A percentile compares a stretch with the other conserved stretches of the same genome.
These are phyloP conservation scores for Backusella liffmaniae DNA, from an alignment of 192 early-diverging fungal species.

Conservation along the genomic window DNA sequence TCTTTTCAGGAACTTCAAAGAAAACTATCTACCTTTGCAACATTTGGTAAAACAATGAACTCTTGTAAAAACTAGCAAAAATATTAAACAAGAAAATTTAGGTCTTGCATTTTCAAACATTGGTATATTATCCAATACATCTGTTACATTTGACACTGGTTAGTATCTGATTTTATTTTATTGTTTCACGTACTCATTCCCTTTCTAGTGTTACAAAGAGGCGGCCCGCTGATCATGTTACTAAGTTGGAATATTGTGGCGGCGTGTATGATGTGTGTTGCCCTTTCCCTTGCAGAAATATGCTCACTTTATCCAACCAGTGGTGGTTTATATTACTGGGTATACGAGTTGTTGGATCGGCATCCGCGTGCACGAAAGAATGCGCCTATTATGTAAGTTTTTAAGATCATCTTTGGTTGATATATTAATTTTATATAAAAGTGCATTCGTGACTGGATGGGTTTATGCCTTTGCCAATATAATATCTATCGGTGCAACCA, in stretches of 20 bases:
- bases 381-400: conserved; percentile 18
- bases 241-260: conserved; percentile 37
- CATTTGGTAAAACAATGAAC: conserved; percentile 6
- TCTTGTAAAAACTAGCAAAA: no score
- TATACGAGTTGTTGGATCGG: conserved; percentile 19
- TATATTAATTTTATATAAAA: background rate
- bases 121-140: conserved; percentile 33
- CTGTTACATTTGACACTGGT: conserved; percentile 35
- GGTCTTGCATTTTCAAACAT: conserved; percentile 38
- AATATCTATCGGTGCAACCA: conserved; percentile 28
- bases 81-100: background rate
- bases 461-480: conserved; percentile 28
- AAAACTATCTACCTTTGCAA: conserved; percentile 23
- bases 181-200: background rate
- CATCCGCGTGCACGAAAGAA: conserved; percentile 1
- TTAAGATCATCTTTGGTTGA: no score
- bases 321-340: conserved; percentile 34
- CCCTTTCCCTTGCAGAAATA: conserved; percentile 33
- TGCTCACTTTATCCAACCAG: conserved; percentile 30
- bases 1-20: conserved; percentile 16
- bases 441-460: conserved; percentile 35
- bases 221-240: conserved; percentile 34
- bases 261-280: conserved; percentile 33
- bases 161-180: background rate
- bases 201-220: conserved; percentile 22